phyloP scores from a whole-genome alignment of 345 rosid species.

The Acer negundo region DNA sequence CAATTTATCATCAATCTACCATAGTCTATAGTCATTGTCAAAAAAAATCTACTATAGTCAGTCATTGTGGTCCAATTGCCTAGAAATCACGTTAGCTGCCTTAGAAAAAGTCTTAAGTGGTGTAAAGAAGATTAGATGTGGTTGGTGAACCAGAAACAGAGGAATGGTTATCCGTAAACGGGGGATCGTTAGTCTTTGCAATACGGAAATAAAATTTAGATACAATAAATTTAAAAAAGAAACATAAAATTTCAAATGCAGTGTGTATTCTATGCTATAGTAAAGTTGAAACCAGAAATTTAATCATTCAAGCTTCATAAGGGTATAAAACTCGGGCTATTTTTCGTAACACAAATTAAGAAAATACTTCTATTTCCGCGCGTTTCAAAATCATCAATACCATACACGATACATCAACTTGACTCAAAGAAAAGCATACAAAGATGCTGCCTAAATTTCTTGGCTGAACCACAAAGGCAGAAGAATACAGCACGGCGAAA shows the following conservation, averaged over 20 bases:
- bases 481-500: constrained; percentile 15
- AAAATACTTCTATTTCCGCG: constrained; percentile 3
- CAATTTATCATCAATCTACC: not conserved
- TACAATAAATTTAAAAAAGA: too few relatives aligned
- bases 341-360: not conserved
- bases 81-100: not conserved
- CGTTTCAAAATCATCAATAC: constrained; percentile 20
- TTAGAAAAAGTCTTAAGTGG: not conserved
- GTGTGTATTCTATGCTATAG: not conserved
- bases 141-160: too few relatives aligned
- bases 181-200: too few relatives aligned
- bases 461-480: constrained; percentile 12
- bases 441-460: constrained; percentile 17
- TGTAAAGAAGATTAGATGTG: too few relatives aligned
- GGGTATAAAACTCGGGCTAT: not conserved
- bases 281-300: too few relatives aligned
- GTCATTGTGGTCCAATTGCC: not conserved
- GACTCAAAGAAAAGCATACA: constrained; percentile 15
- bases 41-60: too few relatives aligned
- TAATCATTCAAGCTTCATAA: not conserved
- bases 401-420: constrained; percentile 20
- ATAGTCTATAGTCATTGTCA: too few relatives aligned
- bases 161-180: too few relatives aligned
- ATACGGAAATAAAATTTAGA: too few relatives aligned
- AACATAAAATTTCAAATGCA: too few relatives aligned